Evolutionary conservation across 2,329 filamentous ascomycete species (phyloP).

Genomic region (Xylogone sp.): DNA sequence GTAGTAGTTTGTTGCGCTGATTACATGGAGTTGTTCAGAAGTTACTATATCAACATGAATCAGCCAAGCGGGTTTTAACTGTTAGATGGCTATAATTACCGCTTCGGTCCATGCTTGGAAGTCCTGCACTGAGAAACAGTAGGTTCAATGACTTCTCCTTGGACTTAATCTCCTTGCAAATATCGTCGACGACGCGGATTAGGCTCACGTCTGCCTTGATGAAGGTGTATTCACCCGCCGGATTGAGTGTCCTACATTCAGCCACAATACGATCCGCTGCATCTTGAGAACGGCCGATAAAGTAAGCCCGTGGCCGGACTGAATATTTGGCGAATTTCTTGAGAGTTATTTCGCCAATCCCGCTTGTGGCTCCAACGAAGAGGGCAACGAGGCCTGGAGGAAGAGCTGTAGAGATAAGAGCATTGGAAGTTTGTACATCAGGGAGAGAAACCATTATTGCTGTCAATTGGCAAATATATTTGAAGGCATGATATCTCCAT

Average conservation of each 20-base stretch:
- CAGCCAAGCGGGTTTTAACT: not conserved
- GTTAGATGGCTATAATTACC: not conserved
- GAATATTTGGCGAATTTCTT: slow-evolving; percentile 37
- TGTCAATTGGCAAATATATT: not conserved
- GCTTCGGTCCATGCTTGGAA: slow-evolving; percentile 21
- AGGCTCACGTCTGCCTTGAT: slow-evolving; percentile 39
- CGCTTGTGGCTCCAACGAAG: slow-evolving; percentile 48
- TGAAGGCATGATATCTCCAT: not conserved
- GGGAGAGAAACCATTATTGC: slow-evolving; percentile 5
- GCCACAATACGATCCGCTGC: slow-evolving; percentile 32
- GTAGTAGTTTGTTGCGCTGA: slow-evolving; percentile 48
- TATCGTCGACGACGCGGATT: slow-evolving; percentile 40
- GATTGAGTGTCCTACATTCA: slow-evolving; percentile 29
- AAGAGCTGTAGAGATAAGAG: slow-evolving; percentile 14
- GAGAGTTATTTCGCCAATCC: slow-evolving; percentile 43
- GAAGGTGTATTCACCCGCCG: slow-evolving; percentile 38
- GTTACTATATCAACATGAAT: slow-evolving; percentile 29
- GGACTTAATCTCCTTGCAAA: slow-evolving; percentile 42
- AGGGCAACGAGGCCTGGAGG: slow-evolving; percentile 39
- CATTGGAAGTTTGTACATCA: slow-evolving; percentile 7
- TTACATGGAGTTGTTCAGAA: slow-evolving; percentile 47
- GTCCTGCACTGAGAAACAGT: slow-evolving; percentile 47
- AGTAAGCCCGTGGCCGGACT: slow-evolving; percentile 35
- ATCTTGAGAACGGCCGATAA: slow-evolving; percentile 41
- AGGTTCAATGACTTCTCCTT: slow-evolving; percentile 50